Evolutionary conservation across 2,329 filamentous ascomycete species (phyloP).

Genomic region (Zarea fungicola): DNA sequence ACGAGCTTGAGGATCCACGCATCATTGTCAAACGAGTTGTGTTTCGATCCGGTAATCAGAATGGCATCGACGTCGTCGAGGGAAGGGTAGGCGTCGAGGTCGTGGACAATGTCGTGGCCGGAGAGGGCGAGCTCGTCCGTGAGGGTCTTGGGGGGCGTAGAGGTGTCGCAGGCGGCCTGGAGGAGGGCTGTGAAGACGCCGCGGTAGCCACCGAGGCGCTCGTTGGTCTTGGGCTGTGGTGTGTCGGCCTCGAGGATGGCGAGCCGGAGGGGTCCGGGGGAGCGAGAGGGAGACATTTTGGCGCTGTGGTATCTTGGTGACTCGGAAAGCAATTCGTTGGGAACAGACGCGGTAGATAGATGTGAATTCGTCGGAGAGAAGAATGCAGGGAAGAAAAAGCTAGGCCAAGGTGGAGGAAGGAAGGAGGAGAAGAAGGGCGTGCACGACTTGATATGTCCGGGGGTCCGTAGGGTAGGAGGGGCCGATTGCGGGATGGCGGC

Average conservation of each 20-base stretch:
- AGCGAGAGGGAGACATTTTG: background rate
- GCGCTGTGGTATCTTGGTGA: slow-evolving; percentile 15
- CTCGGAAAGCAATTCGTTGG: slow-evolving; percentile 21
- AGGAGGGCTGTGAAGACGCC: slow-evolving; percentile 63
- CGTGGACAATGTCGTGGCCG: slow-evolving; percentile 60
- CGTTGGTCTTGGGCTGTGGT: slow-evolving; percentile 58
- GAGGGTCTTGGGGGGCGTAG: slow-evolving; percentile 30
- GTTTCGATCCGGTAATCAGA: slow-evolving; percentile 70
- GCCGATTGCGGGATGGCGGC: too few relatives aligned
- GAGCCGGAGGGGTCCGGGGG: slow-evolving; percentile 60
- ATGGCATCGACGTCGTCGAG: slow-evolving; percentile 75
- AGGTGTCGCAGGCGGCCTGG: slow-evolving; percentile 43
- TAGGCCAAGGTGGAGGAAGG: too few relatives aligned
- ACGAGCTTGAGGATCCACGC: slow-evolving; percentile 74
- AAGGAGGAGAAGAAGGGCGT: too few relatives aligned
- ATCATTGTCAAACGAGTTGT: slow-evolving; percentile 67
- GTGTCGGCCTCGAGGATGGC: slow-evolving; percentile 86
- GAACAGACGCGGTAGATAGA: too few relatives aligned
- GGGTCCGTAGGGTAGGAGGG: too few relatives aligned
- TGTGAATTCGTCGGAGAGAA: too few relatives aligned
- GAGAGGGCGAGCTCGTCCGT: slow-evolving; percentile 29
- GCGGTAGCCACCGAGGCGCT: slow-evolving; percentile 66
- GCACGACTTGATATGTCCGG: too few relatives aligned
- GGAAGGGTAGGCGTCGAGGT: slow-evolving; percentile 62
- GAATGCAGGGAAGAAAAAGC: too few relatives aligned